These are phyloP conservation scores for Apophysomyces variabilis DNA, from an alignment of 371 early-diverging fungal species.

Conservation along the genomic window DNA sequence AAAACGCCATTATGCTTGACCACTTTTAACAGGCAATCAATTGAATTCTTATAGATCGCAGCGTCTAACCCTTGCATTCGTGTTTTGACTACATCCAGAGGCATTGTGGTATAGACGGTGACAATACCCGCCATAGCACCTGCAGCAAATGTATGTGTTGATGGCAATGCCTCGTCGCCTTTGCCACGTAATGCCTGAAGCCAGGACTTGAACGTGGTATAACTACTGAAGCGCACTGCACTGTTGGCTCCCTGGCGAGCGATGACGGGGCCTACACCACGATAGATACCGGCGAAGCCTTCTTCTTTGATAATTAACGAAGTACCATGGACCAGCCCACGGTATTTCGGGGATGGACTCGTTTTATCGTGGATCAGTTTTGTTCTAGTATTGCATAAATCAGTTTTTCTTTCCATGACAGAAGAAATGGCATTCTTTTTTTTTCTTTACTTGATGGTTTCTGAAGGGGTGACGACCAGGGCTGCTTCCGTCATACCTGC, in stretches of 20 bases:
- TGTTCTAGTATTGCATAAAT: conserved; percentile 55
- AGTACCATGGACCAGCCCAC: conserved; percentile 81
- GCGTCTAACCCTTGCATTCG: conserved; percentile 88
- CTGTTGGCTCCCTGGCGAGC: conserved; percentile 92
- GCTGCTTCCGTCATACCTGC: conserved; percentile 90
- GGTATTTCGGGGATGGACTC: conserved; percentile 68
- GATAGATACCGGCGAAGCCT: conserved; percentile 86
- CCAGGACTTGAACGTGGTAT: conserved; percentile 74
- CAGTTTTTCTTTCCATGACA: conserved; percentile 13
- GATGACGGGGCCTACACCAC: conserved; percentile 90
- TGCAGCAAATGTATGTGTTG: conserved; percentile 71
- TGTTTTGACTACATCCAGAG: conserved; percentile 93
- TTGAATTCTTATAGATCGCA: conserved; percentile 66
- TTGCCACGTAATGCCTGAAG: conserved; percentile 47
- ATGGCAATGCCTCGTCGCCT: conserved; percentile 60
- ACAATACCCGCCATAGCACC: conserved; percentile 87
- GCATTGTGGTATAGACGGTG: conserved; percentile 94
- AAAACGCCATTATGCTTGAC: conserved; percentile 76
- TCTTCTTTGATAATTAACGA: conserved; percentile 68
- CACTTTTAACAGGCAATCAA: conserved; percentile 78
- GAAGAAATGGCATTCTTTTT: background rate
- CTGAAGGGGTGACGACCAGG: conserved; percentile 89
- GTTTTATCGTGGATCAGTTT: conserved; percentile 85
- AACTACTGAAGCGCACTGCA: conserved; percentile 88
- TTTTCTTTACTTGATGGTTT: conserved; percentile 83